Evolutionary conservation across 2,329 filamentous ascomycete species (phyloP), one percentile per base, ranked within the genome.

Genomic region (Proliferodiscus dingleyae): DNA sequence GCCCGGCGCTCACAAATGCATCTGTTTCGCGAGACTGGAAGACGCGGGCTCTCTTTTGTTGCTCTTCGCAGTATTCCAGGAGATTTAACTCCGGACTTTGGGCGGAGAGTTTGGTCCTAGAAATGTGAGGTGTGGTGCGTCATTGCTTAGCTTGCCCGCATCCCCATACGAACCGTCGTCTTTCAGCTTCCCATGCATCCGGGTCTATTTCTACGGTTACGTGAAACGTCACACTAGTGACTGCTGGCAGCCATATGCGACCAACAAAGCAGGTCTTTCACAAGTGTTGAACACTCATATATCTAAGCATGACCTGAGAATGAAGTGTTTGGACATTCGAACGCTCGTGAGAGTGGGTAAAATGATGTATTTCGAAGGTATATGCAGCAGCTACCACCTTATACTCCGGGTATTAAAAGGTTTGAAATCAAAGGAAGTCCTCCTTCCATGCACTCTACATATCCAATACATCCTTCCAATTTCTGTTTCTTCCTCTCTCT

Each of bases 321-420:
- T 32, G 5, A 8, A 3, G 13, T 15, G 29, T 5, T 32, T 30
- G 29, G 5, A 8, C 16, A 7, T 2, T 32, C 13, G 29, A 15
- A n/a, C n/a, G n/a, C 3, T 32, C 9, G 5, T 2, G 11, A 11
- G 7, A 30, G 28, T 30, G 8, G 8, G 28, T 9, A n/a, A n/a
- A n/a, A n/a, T n/a, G 21, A 32, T 41, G 39, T 33, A 41, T 32
- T 32, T 32, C 28, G 39, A 33, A 41, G 33, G 28, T 41, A 41
- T 41, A 33, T 23, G 15, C 19, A 32, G 22, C 11, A 21, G 29
- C n/a, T 19, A 21, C 30, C 29, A 15, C 18, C 29, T 41, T 24
- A 41, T 41, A 41, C 39, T 41, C 39, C 39, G 39, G 39, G 39
- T 41, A 41, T 41, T 41, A 41, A 32, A 41, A 41, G 16, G 15